These are phyloP conservation scores for Musa balbisiana DNA, from an alignment of 202 grass and related monocot species.

Conservation along the genomic window DNA sequence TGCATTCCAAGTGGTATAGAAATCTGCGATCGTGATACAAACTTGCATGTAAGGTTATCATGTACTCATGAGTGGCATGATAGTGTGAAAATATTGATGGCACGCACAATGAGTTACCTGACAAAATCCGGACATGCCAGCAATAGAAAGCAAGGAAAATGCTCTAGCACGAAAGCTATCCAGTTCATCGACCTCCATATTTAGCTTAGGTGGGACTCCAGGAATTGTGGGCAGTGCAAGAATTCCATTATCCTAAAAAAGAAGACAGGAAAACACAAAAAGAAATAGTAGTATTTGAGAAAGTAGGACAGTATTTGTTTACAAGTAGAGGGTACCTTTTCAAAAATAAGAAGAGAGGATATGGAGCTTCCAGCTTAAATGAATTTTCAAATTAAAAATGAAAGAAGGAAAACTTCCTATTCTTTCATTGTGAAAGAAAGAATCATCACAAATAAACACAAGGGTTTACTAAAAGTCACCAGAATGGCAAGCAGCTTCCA, in stretches of 20 bases:
- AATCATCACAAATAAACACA: too few relatives aligned
- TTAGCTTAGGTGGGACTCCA: slow-evolving; percentile 57
- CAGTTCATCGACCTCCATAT: slow-evolving; percentile 37
- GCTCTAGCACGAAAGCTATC: slow-evolving; percentile 54
- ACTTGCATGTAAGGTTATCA: neutral
- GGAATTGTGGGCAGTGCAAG: slow-evolving; percentile 83
- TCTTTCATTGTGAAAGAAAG: too few relatives aligned
- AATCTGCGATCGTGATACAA: slow-evolving; percentile 29
- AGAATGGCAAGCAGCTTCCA: too few relatives aligned
- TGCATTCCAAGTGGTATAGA: slow-evolving; percentile 61
- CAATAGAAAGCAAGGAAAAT: slow-evolving; percentile 76
- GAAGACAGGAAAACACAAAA: neutral
- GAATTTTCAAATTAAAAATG: neutral
- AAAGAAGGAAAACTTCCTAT: neutral
- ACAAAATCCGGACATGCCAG: slow-evolving; percentile 75
- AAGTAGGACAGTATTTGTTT: too few relatives aligned
- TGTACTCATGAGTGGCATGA: neutral
- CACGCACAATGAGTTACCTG: slow-evolving; percentile 34
- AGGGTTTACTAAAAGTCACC: too few relatives aligned
- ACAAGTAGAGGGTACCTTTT: too few relatives aligned
- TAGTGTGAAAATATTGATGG: neutral
- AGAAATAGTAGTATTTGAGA: neutral
- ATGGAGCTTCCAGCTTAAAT: neutral
- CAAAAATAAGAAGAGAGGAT: neutral
- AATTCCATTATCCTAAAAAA: slow-evolving; percentile 45